Evolutionary conservation across 768 basidiomycete genomes (phyloP), one percentile per base, ranked within the genome.

Genomic region (Leccinum sublutescens): DNA sequence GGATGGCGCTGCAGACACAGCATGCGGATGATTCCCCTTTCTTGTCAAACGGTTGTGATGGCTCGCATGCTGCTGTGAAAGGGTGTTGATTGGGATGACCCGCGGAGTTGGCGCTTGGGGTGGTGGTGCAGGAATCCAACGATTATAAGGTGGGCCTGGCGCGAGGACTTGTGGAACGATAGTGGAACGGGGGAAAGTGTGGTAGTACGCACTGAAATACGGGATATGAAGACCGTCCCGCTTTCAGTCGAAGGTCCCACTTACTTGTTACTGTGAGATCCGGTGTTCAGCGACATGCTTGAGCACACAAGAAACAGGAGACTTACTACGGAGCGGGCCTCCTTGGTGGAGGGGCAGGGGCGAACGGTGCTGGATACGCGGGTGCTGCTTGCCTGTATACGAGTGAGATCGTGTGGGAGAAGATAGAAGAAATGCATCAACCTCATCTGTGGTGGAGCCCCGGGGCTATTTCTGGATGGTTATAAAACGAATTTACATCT

Each of bases 141-240:
- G 61, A 34, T 59, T 36, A 48, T 15, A 29, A 12, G 56, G 50
- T 21, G 17, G 33, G 2, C 48, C 27, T n/a, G 48, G 21, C 5
- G 43, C 29, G 19, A 50, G 23, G 23, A 25, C 36, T 50, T 40
- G 56, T 2, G 61, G 56, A 29, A 53, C 43, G 12, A 55, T 10
- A 1, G 60, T 11, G 12, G 68, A 64, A 25, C 72, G 73, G 15
- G 71, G 68, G 15, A 72, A 72, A 21, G 66, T 72, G 43, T 74
- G 57, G 58, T 71, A 65, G 45, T 72, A 56, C 31, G 60, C 2
- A 15, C 68, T 72, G 57, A 47, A 49, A 47, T 50, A 21, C 43
- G 45, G 59, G 58, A 51, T 51, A 56, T 64, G 54, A 71, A 64
- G 53, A 55, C 27, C 15, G 31, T 47, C 55, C 54, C 55, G 54